Evolutionary conservation across 371 early-diverging fungal genomes (phyloP).

Genomic region (Mucor piriformis): DNA sequence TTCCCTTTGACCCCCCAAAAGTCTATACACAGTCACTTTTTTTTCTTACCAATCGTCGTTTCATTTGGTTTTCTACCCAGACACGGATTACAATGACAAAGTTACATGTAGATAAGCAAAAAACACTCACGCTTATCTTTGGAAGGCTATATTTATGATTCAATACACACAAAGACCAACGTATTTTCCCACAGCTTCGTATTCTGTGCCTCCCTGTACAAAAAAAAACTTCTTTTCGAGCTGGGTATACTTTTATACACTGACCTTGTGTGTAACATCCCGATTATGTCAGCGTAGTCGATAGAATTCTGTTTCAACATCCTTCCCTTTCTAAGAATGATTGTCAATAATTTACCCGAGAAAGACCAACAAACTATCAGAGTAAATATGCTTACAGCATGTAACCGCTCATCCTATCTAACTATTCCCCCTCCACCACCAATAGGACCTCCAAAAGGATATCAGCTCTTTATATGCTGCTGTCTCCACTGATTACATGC

Average conservation of each 20-base stretch:
- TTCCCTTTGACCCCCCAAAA: no score
- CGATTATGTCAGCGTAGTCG: no score
- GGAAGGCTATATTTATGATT: background rate
- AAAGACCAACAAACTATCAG: constrained; percentile 15
- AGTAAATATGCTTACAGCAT: no score
- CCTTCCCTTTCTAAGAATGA: constrained; percentile 2
- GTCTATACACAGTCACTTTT: background rate
- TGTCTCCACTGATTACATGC: constrained; percentile 24
- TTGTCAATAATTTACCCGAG: constrained; percentile 19
- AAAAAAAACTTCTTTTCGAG: background rate
- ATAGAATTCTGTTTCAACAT: background rate
- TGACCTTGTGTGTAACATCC: background rate
- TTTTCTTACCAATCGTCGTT: background rate
- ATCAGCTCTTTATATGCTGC: constrained; percentile 25
- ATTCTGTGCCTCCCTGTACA: background rate
- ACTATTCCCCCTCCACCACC: no score
- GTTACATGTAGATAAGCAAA: background rate
- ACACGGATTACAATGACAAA: background rate
- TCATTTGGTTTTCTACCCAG: background rate
- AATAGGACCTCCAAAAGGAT: constrained; percentile 8
- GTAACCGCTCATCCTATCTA: no score
- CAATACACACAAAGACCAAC: background rate
- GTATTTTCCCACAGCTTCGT: background rate
- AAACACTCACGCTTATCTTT: no score
- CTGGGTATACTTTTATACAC: background rate